phyloP scores from a whole-genome alignment of 1,284 basidiomycete species.

The Trametes hirsuta region DNA sequence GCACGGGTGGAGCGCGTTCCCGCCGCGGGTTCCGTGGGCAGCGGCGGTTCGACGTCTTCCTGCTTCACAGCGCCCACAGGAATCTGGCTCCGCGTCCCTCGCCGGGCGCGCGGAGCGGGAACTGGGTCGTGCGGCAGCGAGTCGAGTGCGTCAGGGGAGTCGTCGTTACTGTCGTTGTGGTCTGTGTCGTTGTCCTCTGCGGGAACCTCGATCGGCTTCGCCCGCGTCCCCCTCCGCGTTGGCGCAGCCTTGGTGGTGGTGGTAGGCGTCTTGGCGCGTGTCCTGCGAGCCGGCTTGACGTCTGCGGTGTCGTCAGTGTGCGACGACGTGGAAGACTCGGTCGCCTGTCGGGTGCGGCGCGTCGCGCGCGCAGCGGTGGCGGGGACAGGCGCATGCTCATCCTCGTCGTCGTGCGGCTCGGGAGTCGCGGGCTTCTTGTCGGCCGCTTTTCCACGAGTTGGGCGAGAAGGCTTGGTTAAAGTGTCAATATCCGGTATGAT shows the following conservation, averaged over 20 bases:
- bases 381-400: conserved; percentile 2
- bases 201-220: conserved; percentile 21
- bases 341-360: conserved; percentile 17
- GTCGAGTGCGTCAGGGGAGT: conserved; percentile 18
- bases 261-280: conserved; percentile 28
- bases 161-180: too few relatives aligned
- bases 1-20: conserved; percentile 15
- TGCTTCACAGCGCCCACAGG: conserved; percentile 30
- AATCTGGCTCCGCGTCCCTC: conserved; percentile 30
- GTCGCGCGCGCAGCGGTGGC: conserved; percentile 8
- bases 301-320: conserved; percentile 14
- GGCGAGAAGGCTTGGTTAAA: not conserved
- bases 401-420: conserved; percentile 21
- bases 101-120: conserved; percentile 21
- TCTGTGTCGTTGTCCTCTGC: conserved; percentile 27
- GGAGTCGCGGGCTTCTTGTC: conserved; percentile 9
- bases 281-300: conserved; percentile 25
- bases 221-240: conserved; percentile 22
- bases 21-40: not conserved
- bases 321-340: conserved; percentile 17
- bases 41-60: conserved; percentile 20
- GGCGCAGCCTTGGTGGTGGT: conserved; percentile 16
- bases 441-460: conserved; percentile 13
- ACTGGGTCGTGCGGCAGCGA: conserved; percentile 18
- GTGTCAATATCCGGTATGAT: not conserved